Percentiles rank a stretch among this genome's conserved stretches.
These are phyloP conservation scores for Boehmeria nivea DNA, from an alignment of 306 rosid species.

Conservation along the genomic window DNA sequence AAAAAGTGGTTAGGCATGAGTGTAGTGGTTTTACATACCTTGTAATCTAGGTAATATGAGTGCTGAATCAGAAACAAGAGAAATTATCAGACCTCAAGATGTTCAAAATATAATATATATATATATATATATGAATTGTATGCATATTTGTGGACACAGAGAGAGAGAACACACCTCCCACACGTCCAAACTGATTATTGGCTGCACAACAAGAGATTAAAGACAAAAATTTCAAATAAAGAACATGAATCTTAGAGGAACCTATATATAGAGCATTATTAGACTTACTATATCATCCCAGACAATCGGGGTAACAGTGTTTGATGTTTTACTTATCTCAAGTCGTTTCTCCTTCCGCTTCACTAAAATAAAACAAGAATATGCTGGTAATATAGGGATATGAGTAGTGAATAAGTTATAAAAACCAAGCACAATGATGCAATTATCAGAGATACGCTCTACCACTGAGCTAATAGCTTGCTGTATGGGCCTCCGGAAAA, in stretches of 20 bases:
- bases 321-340: slow-evolving; percentile 59
- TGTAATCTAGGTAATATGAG: slow-evolving; percentile 88
- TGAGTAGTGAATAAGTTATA: not conserved
- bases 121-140: not conserved
- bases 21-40: slow-evolving; percentile 40
- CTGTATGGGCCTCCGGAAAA: no score
- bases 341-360: slow-evolving; percentile 77
- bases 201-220: slow-evolving; percentile 58
- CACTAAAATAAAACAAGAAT: slow-evolving; percentile 37
- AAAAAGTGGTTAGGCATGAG: slow-evolving; percentile 12
- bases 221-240: slow-evolving; percentile 10
- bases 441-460: no score
- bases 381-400: no score
- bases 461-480: no score
- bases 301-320: slow-evolving; percentile 70
- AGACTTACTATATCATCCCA: slow-evolving; percentile 85
- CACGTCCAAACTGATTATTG: slow-evolving; percentile 79
- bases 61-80: slow-evolving; percentile 51
- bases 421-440: no score
- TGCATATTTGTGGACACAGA: slow-evolving; percentile 12
- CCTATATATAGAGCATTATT: slow-evolving; percentile 1
- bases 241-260: slow-evolving; percentile 15
- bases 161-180: slow-evolving; percentile 71
- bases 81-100: slow-evolving; percentile 25
- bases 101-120: not conserved